phyloP scores from a whole-genome alignment of 2,329 filamentous ascomycete genomes.

The Mycosphaerella sp. region DNA sequence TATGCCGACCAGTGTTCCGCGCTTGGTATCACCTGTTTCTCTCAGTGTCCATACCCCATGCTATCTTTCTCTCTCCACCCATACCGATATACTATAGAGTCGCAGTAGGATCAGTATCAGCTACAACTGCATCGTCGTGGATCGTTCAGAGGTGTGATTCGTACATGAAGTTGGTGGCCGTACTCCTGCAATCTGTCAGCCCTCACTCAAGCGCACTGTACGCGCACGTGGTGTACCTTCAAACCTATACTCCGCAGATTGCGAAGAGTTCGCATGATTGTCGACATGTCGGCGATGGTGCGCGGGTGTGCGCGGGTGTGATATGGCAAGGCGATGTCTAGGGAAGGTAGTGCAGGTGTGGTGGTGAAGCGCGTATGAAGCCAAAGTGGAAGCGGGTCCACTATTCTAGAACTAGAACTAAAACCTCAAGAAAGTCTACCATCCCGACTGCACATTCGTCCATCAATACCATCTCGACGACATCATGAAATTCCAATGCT shows the following conservation, averaged over 20 bases:
- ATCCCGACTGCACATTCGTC: background rate
- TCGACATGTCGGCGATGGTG: constrained; percentile 67
- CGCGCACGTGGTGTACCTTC: constrained; percentile 55
- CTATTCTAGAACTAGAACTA: background rate
- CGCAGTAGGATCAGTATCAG: constrained; percentile 15
- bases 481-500: constrained; percentile 27
- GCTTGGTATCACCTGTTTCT: constrained; percentile 83
- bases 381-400: background rate
- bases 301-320: constrained; percentile 9
- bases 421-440: background rate
- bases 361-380: constrained; percentile 4
- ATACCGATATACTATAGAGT: constrained; percentile 34
- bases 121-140: background rate
- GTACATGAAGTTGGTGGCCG: constrained; percentile 87
- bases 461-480: background rate
- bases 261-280: constrained; percentile 73
- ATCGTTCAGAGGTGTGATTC: constrained; percentile 33
- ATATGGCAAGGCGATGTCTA: constrained; percentile 7
- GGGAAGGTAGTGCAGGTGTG: background rate
- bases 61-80: constrained; percentile 6
- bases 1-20: constrained; percentile 73
- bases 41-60: background rate
- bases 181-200: constrained; percentile 61
- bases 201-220: background rate
- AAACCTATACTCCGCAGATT: constrained; percentile 83